Conservation (phyloP, 805 yeast species). For the Ogataea ganodermae region DNA sequence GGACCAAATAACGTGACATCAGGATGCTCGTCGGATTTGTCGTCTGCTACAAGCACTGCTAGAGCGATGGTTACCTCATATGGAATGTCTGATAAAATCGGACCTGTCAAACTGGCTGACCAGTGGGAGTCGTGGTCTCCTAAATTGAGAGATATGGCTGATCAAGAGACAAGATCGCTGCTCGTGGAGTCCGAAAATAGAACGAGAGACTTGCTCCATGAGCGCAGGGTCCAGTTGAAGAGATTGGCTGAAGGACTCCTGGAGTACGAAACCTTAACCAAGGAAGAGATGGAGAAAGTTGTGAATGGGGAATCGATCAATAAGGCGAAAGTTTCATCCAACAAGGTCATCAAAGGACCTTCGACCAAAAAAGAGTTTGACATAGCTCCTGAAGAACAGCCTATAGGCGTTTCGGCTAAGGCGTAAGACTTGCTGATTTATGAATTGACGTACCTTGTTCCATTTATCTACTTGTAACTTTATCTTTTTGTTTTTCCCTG, state of each 20-base stretch:
- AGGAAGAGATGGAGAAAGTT: slow-evolving; percentile 85
- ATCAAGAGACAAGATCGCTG: slow-evolving; percentile 80
- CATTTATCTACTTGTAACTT: slow-evolving; percentile 1
- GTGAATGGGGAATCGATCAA: slow-evolving; percentile 76
- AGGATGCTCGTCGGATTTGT: slow-evolving; percentile 92
- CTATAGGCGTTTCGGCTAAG: slow-evolving; percentile 30
- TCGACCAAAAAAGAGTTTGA: slow-evolving; percentile 36
- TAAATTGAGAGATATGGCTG: slow-evolving; percentile 84
- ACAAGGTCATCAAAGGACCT: slow-evolving; percentile 64
- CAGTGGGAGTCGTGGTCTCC: slow-evolving; percentile 97
- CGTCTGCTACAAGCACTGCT: slow-evolving; percentile 88
- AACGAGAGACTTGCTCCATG: slow-evolving; percentile 66
- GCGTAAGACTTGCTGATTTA: slow-evolving; percentile 11
- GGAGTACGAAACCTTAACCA: slow-evolving; percentile 92
- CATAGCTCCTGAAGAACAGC: slow-evolving; percentile 37
- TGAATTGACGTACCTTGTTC: not conserved
- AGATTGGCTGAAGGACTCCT: slow-evolving; percentile 90
- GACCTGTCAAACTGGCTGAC: slow-evolving; percentile 87
- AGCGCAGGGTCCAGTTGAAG: slow-evolving; percentile 68
- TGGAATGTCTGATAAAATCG: slow-evolving; percentile 94
- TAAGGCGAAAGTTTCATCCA: slow-evolving; percentile 68
- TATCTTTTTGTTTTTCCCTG: not conserved
- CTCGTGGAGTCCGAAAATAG: slow-evolving; percentile 77
- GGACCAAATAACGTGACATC: slow-evolving; percentile 92
- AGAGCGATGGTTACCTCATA: slow-evolving; percentile 95